A percentile compares a stretch with the other conserved stretches of the same genome.
Evolutionary conservation across 169 alveolate species (phyloP).

Genomic region (Eimeria acervulina): DNA sequence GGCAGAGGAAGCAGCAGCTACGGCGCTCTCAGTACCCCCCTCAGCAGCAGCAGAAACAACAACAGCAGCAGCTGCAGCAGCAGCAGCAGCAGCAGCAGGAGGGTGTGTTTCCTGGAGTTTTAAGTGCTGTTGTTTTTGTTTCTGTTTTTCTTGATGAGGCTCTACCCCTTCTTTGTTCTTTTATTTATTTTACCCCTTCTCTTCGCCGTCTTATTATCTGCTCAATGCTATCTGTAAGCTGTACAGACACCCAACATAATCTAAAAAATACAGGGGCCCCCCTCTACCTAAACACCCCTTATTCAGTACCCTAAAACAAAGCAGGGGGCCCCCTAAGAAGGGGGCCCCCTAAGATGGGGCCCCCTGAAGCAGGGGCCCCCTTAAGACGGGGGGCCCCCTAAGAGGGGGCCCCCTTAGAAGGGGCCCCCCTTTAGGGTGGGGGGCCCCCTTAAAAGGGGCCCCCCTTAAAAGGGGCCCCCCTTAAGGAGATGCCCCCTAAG

Average conservation of each 20-base stretch:
- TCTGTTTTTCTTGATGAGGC: background rate
- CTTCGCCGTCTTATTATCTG: background rate
- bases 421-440: too few species aligned
- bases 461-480: background rate
- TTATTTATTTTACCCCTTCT: background rate
- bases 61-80: conserved; percentile 3
- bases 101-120: background rate
- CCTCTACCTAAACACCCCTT: too few species aligned
- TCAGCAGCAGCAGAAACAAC: background rate
- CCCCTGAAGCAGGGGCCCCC: background rate
- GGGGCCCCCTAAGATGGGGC: background rate
- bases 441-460: background rate
- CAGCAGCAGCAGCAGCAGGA: conserved; percentile 26
- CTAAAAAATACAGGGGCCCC: background rate
- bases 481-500: too few species aligned
- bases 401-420: background rate
- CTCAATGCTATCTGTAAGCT: background rate
- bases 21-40: background rate
- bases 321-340: background rate
- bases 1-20: conserved; percentile 3
- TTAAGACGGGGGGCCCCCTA: background rate
- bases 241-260: background rate
- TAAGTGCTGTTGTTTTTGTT: background rate
- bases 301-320: background rate
- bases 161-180: background rate